Evolutionary conservation across 73 alveolate genomes (phyloP).

Genomic region (Paramecium octaurelia): DNA sequence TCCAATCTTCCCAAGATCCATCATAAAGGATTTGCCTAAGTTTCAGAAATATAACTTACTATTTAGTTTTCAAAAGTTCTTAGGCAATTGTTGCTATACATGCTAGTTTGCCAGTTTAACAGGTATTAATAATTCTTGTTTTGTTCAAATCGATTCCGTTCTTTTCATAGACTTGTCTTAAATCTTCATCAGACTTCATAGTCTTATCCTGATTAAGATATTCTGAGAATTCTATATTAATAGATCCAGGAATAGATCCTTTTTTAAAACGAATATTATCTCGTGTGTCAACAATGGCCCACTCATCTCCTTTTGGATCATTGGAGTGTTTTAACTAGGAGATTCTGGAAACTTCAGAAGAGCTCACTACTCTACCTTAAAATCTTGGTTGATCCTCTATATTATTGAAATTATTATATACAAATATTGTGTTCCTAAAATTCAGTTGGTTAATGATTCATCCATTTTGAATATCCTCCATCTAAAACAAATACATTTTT

Average conservation of each 20-base stretch:
- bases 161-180: not conserved
- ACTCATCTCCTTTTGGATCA: not conserved
- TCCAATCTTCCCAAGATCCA: slow-evolving; percentile 35
- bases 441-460: not conserved
- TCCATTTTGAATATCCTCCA: slow-evolving; percentile 66
- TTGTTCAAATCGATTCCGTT: not conserved
- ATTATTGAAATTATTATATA: not conserved
- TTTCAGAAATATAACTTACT: not conserved
- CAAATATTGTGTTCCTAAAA: not conserved
- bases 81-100: not conserved
- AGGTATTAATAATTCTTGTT: not conserved
- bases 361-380: not conserved
- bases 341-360: not conserved
- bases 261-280: not conserved
- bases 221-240: not conserved
- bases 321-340: not conserved
- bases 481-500: not conserved
- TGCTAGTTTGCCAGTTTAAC: not conserved
- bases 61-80: not conserved
- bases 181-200: not conserved
- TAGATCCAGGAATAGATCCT: not conserved
- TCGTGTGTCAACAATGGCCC: not conserved
- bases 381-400: not conserved
- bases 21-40: not conserved
- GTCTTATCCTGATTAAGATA: not conserved